phyloP scores from a whole-genome alignment of 2,329 filamentous ascomycete genomes.

The Colletotrichum lindemuthianum region DNA sequence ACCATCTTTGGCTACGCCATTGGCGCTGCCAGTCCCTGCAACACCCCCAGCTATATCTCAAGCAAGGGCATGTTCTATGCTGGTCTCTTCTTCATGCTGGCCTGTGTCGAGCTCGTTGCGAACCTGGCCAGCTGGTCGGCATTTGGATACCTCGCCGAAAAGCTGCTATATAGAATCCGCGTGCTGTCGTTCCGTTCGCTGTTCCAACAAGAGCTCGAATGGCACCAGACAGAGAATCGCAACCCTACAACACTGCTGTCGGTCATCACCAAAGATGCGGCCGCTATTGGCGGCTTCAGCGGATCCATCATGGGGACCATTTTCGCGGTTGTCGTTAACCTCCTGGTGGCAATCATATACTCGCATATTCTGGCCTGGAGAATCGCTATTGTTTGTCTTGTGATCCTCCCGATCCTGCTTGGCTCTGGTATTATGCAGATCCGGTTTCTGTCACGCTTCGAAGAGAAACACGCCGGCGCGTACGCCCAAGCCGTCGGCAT shows the following conservation, averaged over 20 bases:
- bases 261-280: conserved; percentile 76
- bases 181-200: conserved; percentile 72
- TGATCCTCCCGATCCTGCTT: conserved; percentile 74
- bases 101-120: conserved; percentile 56
- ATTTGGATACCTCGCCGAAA: conserved; percentile 65
- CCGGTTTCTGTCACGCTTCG: conserved; percentile 68
- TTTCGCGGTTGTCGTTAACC: conserved; percentile 74
- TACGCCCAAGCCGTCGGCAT: conserved; percentile 72
- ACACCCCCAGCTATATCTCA: conserved; percentile 49
- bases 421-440: conserved; percentile 77
- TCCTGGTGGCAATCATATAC: conserved; percentile 73
- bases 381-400: conserved; percentile 77
- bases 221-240: conserved; percentile 74
- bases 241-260: conserved; percentile 71
- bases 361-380: conserved; percentile 80
- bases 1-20: conserved; percentile 59
- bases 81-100: conserved; percentile 66
- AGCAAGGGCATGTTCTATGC: conserved; percentile 59
- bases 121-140: conserved; percentile 67
- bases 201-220: conserved; percentile 73
- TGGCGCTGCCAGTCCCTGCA: conserved; percentile 58
- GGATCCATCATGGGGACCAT: conserved; percentile 77
- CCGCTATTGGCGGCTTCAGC: conserved; percentile 73
- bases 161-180: conserved; percentile 70
- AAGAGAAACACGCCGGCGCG: conserved; percentile 71